Evolutionary conservation across 1,284 basidiomycete genomes (phyloP), one percentile per base, ranked within the genome.

Genomic region (Neonothopanus nambi): DNA sequence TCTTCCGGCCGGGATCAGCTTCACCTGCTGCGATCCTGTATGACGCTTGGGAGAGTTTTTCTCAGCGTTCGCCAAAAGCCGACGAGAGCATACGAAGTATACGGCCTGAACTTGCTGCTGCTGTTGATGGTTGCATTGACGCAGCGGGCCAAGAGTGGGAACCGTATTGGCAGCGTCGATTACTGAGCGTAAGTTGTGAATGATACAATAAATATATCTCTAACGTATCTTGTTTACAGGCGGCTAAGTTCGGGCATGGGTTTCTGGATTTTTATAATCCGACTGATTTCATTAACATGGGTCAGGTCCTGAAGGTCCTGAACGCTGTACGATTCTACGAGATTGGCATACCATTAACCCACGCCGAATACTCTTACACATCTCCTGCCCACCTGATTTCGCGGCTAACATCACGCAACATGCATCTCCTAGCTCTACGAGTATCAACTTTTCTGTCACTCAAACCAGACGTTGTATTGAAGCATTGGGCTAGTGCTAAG

Each of bases 401-500:
- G 11, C 87, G 95, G 2, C 78, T 99, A 11, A 91, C 94, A 3
- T 81, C 91, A 0, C 87, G 95, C 12, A 93, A 94, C 59, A 80
- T 95, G 57, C 95, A 99, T 67, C 82, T 98, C 1, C 84, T 98
- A 28, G 93, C 95, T 2, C 82, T 98, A 5, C 86, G 93, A n/a
- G 88, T 99, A 57, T 95, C 95, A 1, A 80, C 84, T 8, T 93
- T 87, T 70, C 80, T 99, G 13, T 80, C 81, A 5, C 76, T 98
- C 20, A 89, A 91, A 24, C 89, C 93, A 0, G 91, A 95, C 58
- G 79, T 85, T 0, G 94, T 99, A 0, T 76, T 99, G 41, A 92
- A 90, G 62, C 96, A 98, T 67, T 99, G 97, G 97, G 95, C 97
- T 0, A 87, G 87, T 56, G 90, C 92, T 5, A 96, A 97, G 70